A percentile compares a stretch with the other conserved stretches of the same genome.
These are phyloP conservation scores for Heliamphora exappendiculata DNA, from an alignment of 148 eudicot species.

Conservation along the genomic window DNA sequence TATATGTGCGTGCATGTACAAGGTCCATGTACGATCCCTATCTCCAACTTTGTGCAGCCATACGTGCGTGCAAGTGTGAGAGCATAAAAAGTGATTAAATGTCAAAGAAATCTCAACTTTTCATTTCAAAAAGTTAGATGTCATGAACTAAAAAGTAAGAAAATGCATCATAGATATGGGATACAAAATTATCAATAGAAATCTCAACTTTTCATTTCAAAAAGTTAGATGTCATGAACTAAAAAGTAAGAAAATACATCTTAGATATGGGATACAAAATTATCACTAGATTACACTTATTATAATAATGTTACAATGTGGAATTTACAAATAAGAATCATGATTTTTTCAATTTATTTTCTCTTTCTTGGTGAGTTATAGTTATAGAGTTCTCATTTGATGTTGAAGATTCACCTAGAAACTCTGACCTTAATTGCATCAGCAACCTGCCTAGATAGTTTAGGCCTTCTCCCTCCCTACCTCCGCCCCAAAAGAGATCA, in stretches of 20 bases:
- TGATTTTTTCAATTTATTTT: not conserved
- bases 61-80: not conserved
- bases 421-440: conserved; percentile 88
- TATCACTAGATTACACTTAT: not conserved
- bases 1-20: too few species aligned
- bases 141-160: too few species aligned
- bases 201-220: not conserved
- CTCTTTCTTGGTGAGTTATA: conserved; percentile 5
- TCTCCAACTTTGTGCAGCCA: not conserved
- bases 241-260: not conserved
- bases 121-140: not conserved
- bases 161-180: not conserved
- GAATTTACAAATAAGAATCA: not conserved
- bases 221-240: not conserved
- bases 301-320: conserved; percentile 4
- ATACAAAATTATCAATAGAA: not conserved
- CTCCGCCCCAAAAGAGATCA: conserved; percentile 98
- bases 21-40: too few species aligned
- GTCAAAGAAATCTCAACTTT: not conserved
- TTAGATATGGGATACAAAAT: not conserved
- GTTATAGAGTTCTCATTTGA: conserved; percentile 15
- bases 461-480: conserved; percentile 97
- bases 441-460: conserved; percentile 88
- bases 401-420: conserved; percentile 45
- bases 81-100: not conserved